phyloP scores from a whole-genome alignment of 176 grass and related monocot species.

The Elymus sibiricus region DNA sequence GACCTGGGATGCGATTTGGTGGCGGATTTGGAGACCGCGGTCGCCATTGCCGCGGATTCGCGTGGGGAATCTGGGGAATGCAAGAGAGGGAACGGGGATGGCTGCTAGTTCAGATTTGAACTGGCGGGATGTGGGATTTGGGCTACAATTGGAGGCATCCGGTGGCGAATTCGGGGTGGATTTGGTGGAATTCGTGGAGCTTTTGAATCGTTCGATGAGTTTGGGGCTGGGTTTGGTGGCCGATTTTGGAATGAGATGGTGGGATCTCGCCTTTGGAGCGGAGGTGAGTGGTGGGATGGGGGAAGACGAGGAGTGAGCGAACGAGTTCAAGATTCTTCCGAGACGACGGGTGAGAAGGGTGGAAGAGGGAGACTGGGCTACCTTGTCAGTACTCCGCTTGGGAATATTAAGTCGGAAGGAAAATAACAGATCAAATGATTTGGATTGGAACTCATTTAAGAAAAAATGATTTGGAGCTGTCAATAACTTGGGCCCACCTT shows the following conservation, averaged over 20 bases:
- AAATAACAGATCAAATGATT: neutral
- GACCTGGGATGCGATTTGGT: slow-evolving; percentile 38
- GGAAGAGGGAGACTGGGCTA: neutral
- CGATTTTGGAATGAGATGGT: slow-evolving; percentile 34
- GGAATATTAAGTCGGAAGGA: neutral
- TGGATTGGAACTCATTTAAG: no score
- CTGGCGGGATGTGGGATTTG: slow-evolving; percentile 12
- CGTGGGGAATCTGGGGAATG: slow-evolving; percentile 23
- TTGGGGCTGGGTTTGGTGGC: neutral
- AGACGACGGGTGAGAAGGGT: slow-evolving; percentile 27
- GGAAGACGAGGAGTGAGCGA: slow-evolving; percentile 4
- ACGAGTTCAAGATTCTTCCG: slow-evolving; percentile 34
- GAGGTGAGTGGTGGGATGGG: neutral
- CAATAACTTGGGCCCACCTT: neutral
- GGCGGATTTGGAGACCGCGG: slow-evolving; percentile 44
- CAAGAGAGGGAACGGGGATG: neutral
- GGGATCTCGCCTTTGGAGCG: slow-evolving; percentile 42
- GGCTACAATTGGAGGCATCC: neutral
- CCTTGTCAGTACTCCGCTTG: neutral
- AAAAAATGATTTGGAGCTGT: neutral
- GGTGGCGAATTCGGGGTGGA: slow-evolving; percentile 2
- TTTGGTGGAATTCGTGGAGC: slow-evolving; percentile 27
- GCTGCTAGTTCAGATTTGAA: slow-evolving; percentile 47
- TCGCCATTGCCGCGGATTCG: slow-evolving; percentile 41
- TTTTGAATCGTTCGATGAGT: slow-evolving; percentile 22